phyloP scores from a whole-genome alignment of 164 flowering plant species.

The Magnolia changhungtana region DNA sequence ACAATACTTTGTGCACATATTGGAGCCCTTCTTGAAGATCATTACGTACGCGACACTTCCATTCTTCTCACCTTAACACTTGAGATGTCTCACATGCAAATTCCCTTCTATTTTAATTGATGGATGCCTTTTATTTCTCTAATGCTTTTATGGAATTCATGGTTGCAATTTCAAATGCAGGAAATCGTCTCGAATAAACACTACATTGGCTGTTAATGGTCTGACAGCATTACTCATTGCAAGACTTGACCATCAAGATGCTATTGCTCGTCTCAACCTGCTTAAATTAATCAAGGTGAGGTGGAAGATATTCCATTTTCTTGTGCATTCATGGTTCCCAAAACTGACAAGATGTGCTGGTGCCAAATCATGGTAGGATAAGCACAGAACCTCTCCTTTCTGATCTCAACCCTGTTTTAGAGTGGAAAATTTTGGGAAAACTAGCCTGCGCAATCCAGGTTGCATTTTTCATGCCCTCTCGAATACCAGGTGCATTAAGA shows the following conservation, averaged over 20 bases:
- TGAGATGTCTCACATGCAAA: not conserved
- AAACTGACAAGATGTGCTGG: no score
- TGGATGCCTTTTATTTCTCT: not conserved
- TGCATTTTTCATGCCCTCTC: not conserved
- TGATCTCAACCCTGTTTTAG: not conserved
- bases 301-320: not conserved
- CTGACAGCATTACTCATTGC: conserved; percentile 88
- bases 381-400: not conserved
- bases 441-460: not conserved
- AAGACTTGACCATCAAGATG: conserved; percentile 93
- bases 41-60: conserved; percentile 60
- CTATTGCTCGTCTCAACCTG: conserved; percentile 93
- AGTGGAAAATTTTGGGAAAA: not conserved
- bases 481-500: not conserved
- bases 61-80: not conserved
- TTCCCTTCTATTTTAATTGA: not conserved
- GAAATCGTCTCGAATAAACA: conserved; percentile 58
- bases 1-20: conserved; percentile 85
- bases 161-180: conserved; percentile 14
- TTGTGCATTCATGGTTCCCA: not conserved
- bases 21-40: conserved; percentile 97
- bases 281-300: conserved; percentile 87
- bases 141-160: conserved; percentile 1
- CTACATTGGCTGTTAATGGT: conserved; percentile 91
- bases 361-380: not conserved